Evolutionary conservation across 208 protist genomes (phyloP), one percentile per base, ranked within the genome.

Genomic region (Sergeia podlipaevii): DNA sequence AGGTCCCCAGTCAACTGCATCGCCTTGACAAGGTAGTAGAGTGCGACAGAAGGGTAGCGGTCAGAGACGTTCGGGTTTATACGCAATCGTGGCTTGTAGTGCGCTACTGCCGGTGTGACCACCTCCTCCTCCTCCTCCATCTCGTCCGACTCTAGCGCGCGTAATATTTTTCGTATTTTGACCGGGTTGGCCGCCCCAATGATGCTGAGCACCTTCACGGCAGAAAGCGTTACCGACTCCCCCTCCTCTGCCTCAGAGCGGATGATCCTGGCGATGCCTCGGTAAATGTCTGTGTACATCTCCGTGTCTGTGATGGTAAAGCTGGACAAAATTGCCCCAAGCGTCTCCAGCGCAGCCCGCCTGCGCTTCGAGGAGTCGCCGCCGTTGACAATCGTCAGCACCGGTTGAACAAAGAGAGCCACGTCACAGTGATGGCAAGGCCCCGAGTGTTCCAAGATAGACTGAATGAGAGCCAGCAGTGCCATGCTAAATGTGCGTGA

Each of bases 21-120:
- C 15, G 82, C 77, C 52, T 85, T 86, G 20, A 92, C 80, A 20
- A 92, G 65, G 57, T 87, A 88, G 65, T 92, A 95, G 11, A 95
- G 67, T 23, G 92, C 69, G 20, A 82, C 77, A 6, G 80, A 88
- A 2, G 88, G 75, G 56, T 92, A 92, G 36, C 74, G 77, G 29
- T 91, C 81, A 10, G 62, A 69, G 65, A 95, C 80, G 27, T 85
- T 66, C 0, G 70, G 77, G 57, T 77, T 64, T 4, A 87, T 57
- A 39, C 88, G 78, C 61, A 89, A 73, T 5, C 77, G 84, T 36
- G 81, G 88, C 57, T 88, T 85, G 44, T 72, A 78, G 49, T 84
- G 79, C 24, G 82, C 77, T n/a, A 92, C 61, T 2, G 77, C 84
- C 7, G 77, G 66, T 6, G 84, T 91, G 51, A 86, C 81, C 26